Conservation (phyloP, 352 stramenopile species). For the Globisporangium cystogenes region DNA sequence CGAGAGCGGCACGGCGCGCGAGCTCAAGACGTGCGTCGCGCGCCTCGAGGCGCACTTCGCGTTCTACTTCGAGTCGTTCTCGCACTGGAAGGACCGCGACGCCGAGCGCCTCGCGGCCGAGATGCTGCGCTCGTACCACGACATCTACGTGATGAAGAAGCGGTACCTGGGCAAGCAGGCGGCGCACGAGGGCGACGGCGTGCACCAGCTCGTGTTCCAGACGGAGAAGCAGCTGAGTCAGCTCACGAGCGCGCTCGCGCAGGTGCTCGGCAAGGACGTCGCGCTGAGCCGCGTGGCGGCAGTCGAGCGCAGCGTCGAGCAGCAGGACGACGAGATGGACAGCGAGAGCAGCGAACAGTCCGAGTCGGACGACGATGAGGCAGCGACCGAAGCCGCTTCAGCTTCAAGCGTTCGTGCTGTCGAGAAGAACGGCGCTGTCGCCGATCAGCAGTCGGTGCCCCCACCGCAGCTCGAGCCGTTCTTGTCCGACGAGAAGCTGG, state of each 20-base stretch:
- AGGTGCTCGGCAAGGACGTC: constrained; percentile 44
- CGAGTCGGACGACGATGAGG: constrained; percentile 6
- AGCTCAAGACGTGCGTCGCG: constrained; percentile 36
- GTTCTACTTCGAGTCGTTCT: constrained; percentile 68
- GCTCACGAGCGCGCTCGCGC: constrained; percentile 41
- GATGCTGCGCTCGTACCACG: constrained; percentile 47
- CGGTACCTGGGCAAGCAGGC: constrained; percentile 34
- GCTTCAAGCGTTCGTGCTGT: neutral
- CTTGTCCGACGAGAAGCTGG: constrained; percentile 48
- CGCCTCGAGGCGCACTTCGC: constrained; percentile 47
- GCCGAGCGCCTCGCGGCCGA: constrained; percentile 44
- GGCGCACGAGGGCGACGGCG: constrained; percentile 33
- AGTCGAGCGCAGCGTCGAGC: constrained; percentile 26
- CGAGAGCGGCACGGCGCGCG: constrained; percentile 22
- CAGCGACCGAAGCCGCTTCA: constrained; percentile 16
- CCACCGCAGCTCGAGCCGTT: constrained; percentile 32
- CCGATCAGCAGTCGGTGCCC: constrained; percentile 1
- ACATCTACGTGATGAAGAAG: constrained; percentile 36
- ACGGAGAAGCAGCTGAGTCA: constrained; percentile 59
- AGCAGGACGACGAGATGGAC: constrained; percentile 18
- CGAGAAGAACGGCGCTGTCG: neutral
- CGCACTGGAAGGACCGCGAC: constrained; percentile 53
- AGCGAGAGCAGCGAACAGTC: neutral
- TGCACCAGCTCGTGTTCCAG: constrained; percentile 47
- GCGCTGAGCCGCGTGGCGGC: constrained; percentile 24